Percentiles rank a stretch among this genome's conserved stretches.
Conservation (phyloP, 768 basidiomycete genomes). For the Boletus subparvulus region DNA sequence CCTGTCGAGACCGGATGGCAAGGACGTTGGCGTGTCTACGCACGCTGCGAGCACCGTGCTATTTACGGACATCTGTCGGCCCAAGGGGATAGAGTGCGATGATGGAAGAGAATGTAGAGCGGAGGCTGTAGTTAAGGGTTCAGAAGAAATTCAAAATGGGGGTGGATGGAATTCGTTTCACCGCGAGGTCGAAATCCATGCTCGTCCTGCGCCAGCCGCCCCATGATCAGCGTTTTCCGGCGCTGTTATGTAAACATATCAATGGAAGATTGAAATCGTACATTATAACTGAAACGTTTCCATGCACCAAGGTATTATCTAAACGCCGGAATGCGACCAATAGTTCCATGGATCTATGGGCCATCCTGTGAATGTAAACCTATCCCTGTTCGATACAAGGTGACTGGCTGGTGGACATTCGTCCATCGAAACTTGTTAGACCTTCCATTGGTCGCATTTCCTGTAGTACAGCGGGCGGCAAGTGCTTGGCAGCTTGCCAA, state of each 20-base stretch:
- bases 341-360: not conserved
- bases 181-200: not conserved
- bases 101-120: not conserved
- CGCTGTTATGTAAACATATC: too few relatives aligned
- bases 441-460: not conserved
- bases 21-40: not conserved
- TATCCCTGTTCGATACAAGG: too few relatives aligned
- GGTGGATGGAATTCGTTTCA: not conserved
- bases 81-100: not conserved
- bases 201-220: not conserved
- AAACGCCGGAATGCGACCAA: not conserved
- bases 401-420: too few relatives aligned
- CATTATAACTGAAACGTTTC: not conserved
- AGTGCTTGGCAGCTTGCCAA: too few relatives aligned
- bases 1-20: not conserved
- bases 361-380: slow-evolving; percentile 1
- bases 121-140: not conserved
- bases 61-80: not conserved
- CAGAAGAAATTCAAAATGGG: too few relatives aligned
- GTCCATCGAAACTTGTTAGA: too few relatives aligned
- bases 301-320: not conserved
- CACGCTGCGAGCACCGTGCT: not conserved
- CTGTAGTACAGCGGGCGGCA: not conserved
- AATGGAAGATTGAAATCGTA: not conserved
- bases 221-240: not conserved